Base-by-base conservation (phyloP, 73 alveolate genomes). In the Paramecium caudatum region DNA sequence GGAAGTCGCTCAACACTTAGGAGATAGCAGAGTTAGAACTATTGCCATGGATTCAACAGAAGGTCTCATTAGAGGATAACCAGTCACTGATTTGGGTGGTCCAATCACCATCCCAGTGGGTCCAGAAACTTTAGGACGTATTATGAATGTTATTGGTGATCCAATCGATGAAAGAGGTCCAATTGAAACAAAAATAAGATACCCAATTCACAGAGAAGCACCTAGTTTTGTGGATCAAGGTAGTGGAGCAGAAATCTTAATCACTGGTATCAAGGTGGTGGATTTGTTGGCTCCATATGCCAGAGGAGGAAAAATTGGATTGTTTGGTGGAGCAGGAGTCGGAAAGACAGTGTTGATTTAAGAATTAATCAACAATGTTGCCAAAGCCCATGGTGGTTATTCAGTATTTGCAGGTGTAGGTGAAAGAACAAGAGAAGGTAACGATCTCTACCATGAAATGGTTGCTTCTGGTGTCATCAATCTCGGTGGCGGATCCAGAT, bases 331-430 rank as follows among this genome's bases (percentile, higher is more conserved):
- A 45, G 99, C 99, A 21, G 99, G 99, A 9, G 99, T 97, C 95
- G 99, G 99, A 49, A 96, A 97, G 95, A 96, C 99, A 46, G 99
- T 97, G 95, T 95, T 97, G 46, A 97, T 97, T 95, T 93, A 96
- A 98, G 99, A 96, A 91, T 97, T 97, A 70, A 97, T 96, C 91
- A 97, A 97, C 95, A 97, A 97, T 95, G 98, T 97, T 62, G 99
- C 99, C 69, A 93, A 91, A 91, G 94, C 84, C 70, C 98, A 95
- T 90, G 99, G 99, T 45, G 99, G 99, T 49, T 97, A 96, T 94
- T 95, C 98, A 65, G 99, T 97, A 90, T 97, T 97, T 92, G 99
- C 99, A 7, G 99, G 99, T 19, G 99, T 97, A 91, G 99, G 99
- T 82, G 98, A 90, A 62, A 92, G 98, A 65, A 94, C 98, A 55